A percentile compares a stretch with the other conserved stretches of the same genome.
Conservation (phyloP, 73 alveolate species). For the Paramecium tetraurelia region DNA sequence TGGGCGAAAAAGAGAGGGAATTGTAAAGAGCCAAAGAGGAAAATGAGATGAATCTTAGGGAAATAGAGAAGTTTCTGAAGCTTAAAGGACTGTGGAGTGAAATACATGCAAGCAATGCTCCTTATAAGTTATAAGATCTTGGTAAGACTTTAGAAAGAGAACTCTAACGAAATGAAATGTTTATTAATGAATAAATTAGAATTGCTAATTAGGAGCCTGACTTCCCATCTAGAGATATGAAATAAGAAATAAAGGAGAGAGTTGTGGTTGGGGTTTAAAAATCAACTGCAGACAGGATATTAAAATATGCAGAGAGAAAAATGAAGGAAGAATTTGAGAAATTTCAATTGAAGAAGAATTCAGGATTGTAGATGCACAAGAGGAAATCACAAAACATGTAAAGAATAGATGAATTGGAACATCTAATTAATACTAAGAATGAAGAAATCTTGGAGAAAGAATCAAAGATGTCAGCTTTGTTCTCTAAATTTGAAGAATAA, state of each 20-base stretch:
- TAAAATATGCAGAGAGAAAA: background rate
- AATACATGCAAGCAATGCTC: conserved; percentile 20
- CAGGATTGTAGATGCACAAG: background rate
- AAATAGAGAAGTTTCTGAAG: background rate
- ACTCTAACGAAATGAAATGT: background rate
- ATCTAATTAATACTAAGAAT: background rate
- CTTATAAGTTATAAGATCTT: background rate
- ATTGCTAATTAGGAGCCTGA: background rate
- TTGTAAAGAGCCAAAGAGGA: background rate
- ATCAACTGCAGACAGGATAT: conserved; percentile 15
- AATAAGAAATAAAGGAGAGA: conserved; percentile 1
- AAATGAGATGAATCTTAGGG: background rate
- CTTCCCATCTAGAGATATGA: background rate
- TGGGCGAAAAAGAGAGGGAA: conserved; percentile 12
- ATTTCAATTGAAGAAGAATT: background rate
- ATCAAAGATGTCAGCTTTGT: background rate
- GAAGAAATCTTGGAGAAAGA: conserved; percentile 35
- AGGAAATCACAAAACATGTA: background rate
- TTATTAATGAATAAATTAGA: background rate
- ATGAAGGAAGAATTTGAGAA: conserved; percentile 25
- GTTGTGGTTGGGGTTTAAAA: background rate
- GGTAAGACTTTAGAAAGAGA: background rate
- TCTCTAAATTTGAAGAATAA: background rate
- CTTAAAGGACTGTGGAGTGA: conserved; percentile 35
- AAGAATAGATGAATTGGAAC: conserved; percentile 11